Base-by-base conservation (phyloP, 768 basidiomycete genomes). In the Psilocybe sp. region DNA sequence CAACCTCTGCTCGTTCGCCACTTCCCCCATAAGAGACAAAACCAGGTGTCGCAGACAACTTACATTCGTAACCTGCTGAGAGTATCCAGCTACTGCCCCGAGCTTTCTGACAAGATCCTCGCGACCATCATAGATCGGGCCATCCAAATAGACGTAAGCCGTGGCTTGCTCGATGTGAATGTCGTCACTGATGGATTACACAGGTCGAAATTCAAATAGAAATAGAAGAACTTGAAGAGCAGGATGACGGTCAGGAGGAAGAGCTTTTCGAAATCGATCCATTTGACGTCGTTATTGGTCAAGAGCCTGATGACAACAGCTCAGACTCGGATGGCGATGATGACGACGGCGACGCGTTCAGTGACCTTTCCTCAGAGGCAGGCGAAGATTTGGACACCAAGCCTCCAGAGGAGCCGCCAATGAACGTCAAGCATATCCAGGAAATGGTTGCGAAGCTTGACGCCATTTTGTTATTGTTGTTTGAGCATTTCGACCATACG, bases 161-260 rank as follows among this genome's bases (percentile, higher is more conserved):
- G 34, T 5, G 42, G 16, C 19, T 16, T 44, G 11, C 7, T 36
- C 23, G 33, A n/a, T 45, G 7, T 28, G 3, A 28, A 28, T 28
- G n/a, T 28, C 45, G 15, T 20, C 46, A 5, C 14, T 49, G 19
- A 53, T 9, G 12, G 19, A 33, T 9, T 28, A 32, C 12, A 1
- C 49, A 95, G 92, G 92, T 97, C 20, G 96, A 99, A 69, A 94
- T 99, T 31, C 95, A 97, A 63, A 88, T 92, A n/a, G 93, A 95
- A 60, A 63, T 93, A 3, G 95, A 98, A 62, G 92, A 97, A 56
- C 72, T 95, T 4, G 94, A 96, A 59, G 88, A 88, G 3, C 74
- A 77, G 12, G 79, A 78, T 14, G 66, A 81, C 6, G 65, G 73
- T 3, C 75, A 72, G 52, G 82, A 83, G 28, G 75, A 76, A n/a